Base-by-base conservation (phyloP, 176 grass and related monocot genomes). In the Raddia distichophylla region DNA sequence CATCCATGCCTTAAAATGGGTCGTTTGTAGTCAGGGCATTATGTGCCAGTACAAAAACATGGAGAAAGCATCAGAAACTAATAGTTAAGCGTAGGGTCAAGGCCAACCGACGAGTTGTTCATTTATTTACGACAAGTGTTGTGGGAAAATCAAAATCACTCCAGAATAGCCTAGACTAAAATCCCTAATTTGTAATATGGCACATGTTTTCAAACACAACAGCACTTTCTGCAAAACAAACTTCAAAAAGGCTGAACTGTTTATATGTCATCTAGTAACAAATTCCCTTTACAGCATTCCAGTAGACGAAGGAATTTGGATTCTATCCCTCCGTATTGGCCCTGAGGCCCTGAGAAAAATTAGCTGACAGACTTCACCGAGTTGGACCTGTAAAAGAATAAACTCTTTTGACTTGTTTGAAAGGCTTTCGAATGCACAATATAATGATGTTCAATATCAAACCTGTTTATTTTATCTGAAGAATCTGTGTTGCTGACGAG, bases 381-480 rank as follows among this genome's bases (percentile, higher is more conserved):
- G 56, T 51, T 58, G 50, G 82, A 85, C 78, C 87, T 89, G 52
- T 32, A 77, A 58, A 85, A 49, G 17, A 73, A 8, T 12, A 42
- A 10, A 71, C 1, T 2, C 47, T 52, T 13, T 82, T 72, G 27
- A 64, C 27, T 64, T 65, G 27, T 34, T 78, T 19, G 10, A 74
- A 44, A 34, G 34, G 34, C 19, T 13, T 50, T 32, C 45, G 14
- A 34, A 11, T 35, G 10, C 63, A 69, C 22, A 4, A 4, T n/a
- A 65, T 44, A 83, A 66, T 57, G 61, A 34, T 20, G 67, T 56
- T 79, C 32, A 32, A 18, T 71, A 42, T 45, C 72, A 83, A 66
- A 91, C 85, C 86, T 92, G 79, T 49, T 68, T 65, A 92, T 79
- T 42, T 83, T 87, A 68, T 71, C 72, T 22, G 75, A 58, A 40